Percentiles rank a stretch among this genome's conserved stretches.
Evolutionary conservation across 2,329 filamentous ascomycete genomes (phyloP).

Genomic region (Xylaria sp.): DNA sequence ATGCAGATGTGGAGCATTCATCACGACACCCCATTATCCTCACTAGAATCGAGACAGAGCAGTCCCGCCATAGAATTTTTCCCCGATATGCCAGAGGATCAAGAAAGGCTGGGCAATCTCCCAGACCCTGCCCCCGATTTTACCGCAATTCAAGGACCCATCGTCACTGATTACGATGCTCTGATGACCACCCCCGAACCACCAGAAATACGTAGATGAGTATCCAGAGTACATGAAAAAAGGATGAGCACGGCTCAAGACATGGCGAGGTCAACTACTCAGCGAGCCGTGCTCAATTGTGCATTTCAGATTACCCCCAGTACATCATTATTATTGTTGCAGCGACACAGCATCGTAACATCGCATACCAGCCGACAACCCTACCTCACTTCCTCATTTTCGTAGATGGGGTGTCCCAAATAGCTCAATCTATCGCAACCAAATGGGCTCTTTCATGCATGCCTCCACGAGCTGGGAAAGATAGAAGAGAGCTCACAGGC

Average conservation of each 20-base stretch:
- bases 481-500: no score
- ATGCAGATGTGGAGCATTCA: background rate
- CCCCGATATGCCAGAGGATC: background rate
- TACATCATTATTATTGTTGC: background rate
- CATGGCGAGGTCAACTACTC: no score
- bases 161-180: background rate
- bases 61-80: background rate
- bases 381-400: background rate
- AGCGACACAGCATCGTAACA: background rate
- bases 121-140: background rate
- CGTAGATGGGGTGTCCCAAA: background rate
- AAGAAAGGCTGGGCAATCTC: background rate
- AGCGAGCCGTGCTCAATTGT: background rate
- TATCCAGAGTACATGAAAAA: background rate
- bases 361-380: background rate
- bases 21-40: background rate
- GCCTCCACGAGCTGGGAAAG: no score
- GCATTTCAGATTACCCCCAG: background rate
- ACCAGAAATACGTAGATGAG: constrained; percentile 13
- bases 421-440: background rate
- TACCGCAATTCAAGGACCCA: background rate
- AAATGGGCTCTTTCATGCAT: no score
- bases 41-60: background rate
- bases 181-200: constrained; percentile 20
- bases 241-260: background rate